Conservation (phyloP, 805 yeast genomes). For the Starmerella bacillaris region DNA sequence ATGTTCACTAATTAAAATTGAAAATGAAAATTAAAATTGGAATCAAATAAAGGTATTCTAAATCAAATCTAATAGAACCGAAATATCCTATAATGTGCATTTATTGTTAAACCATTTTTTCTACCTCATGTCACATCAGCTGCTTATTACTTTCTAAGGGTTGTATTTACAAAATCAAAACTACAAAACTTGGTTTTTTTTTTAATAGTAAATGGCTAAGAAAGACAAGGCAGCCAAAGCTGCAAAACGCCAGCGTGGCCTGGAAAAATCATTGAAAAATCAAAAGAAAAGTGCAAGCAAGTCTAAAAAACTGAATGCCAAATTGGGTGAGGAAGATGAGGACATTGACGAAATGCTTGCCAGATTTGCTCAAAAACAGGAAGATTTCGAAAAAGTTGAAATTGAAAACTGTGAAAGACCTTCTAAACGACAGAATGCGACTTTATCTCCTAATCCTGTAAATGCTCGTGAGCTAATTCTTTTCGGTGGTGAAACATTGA, state of each 20-base stretch:
- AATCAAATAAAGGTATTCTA: no score
- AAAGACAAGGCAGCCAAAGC: constrained; percentile 73
- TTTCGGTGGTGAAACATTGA: constrained; percentile 75
- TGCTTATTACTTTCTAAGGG: no score
- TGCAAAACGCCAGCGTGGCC: constrained; percentile 75
- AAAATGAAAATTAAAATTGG: no score
- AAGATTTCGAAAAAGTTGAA: constrained; percentile 51
- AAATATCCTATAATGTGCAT: no score
- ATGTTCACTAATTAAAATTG: no score
- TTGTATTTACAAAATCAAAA: no score
- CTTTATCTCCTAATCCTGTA: constrained; percentile 62
- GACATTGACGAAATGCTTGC: constrained; percentile 72
- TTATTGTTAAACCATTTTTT: no score
- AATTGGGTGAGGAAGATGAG: constrained; percentile 47
- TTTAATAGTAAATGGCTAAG: constrained; percentile 60
- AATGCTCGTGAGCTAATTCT: constrained; percentile 61
- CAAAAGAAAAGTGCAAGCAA: constrained; percentile 55
- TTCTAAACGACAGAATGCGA: constrained; percentile 48
- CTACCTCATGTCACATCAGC: no score
- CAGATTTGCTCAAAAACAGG: constrained; percentile 65
- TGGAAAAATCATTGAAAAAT: constrained; percentile 64
- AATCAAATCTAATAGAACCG: no score
- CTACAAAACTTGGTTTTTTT: background rate
- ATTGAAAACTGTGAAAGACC: constrained; percentile 46
- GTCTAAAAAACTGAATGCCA: constrained; percentile 55